phyloP scores from a whole-genome alignment of 129 eudicot genomes.

The Erigeron canadensis region DNA sequence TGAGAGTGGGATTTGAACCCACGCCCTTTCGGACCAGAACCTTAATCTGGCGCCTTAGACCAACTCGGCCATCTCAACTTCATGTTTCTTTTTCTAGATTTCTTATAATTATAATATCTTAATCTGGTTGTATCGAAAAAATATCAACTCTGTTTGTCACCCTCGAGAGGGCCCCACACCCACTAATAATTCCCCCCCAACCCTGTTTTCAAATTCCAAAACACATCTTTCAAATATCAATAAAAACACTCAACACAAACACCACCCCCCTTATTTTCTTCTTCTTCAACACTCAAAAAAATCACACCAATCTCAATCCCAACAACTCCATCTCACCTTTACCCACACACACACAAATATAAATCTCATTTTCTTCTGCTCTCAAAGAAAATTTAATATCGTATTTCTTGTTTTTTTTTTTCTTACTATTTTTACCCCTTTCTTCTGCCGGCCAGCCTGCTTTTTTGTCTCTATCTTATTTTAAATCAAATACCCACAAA shows the following conservation, averaged over 20 bases:
- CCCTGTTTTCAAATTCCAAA: conserved; percentile 30
- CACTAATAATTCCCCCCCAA: neutral
- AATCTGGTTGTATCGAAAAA: too few relatives aligned
- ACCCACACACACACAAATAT: neutral
- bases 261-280: neutral
- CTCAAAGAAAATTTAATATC: too few relatives aligned
- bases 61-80: conserved; percentile 94
- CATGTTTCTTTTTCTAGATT: too few relatives aligned
- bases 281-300: conserved; percentile 21
- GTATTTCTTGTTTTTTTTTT: too few relatives aligned
- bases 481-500: neutral
- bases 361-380: too few relatives aligned
- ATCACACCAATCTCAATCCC: conserved; percentile 33
- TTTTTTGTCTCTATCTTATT: conserved; percentile 17
- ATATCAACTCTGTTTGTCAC: too few relatives aligned
- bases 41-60: conserved; percentile 99
- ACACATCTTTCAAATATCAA: conserved; percentile 24
- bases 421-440: neutral
- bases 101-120: too few relatives aligned
- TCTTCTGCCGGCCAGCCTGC: conserved; percentile 32
- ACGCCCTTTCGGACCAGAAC: conserved; percentile 99
- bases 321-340: conserved; percentile 38
- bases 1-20: conserved; percentile 97
- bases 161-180: too few relatives aligned
- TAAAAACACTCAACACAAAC: too few relatives aligned